These are phyloP conservation scores for Lycium barbarum DNA, from an alignment of 257 asterid species.

Conservation along the genomic window DNA sequence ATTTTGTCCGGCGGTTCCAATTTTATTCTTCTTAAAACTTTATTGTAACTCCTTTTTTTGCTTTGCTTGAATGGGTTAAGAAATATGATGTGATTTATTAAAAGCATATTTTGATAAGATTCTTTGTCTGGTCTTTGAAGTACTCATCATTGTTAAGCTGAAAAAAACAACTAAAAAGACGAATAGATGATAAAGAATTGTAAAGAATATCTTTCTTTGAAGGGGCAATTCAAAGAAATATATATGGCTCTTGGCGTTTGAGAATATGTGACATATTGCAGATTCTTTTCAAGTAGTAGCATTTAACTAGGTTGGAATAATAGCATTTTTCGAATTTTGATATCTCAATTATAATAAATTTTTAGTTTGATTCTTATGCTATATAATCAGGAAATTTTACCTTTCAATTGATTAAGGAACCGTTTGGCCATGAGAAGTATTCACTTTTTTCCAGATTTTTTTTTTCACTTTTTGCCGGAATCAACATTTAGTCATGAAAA, in stretches of 20 bases:
- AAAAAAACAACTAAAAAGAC: neutral
- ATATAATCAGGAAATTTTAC: no score
- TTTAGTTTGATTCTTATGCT: no score
- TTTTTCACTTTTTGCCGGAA: no score
- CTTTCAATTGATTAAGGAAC: no score
- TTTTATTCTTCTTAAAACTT: slow-evolving; percentile 9
- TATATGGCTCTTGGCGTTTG: slow-evolving; percentile 24
- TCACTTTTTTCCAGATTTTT: no score
- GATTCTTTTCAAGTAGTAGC: no score
- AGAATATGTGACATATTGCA: neutral
- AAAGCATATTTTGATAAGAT: slow-evolving; percentile 28
- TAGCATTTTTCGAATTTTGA: no score
- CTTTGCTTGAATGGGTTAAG: slow-evolving; percentile 23
- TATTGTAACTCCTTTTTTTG: neutral
- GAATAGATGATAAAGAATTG: neutral
- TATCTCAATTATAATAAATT: no score
- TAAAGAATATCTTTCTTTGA: neutral
- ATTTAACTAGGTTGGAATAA: no score
- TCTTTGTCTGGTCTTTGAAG: slow-evolving; percentile 22
- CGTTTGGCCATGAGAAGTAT: no score
- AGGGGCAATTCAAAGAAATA: slow-evolving; percentile 19
- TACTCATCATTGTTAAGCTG: slow-evolving; percentile 27
- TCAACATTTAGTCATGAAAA: no score
- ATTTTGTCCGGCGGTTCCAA: slow-evolving; percentile 26
- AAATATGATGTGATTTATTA: slow-evolving; percentile 31